Base-by-base conservation (phyloP, 2,329 filamentous ascomycete species). In the Ramichloridium luteum region DNA sequence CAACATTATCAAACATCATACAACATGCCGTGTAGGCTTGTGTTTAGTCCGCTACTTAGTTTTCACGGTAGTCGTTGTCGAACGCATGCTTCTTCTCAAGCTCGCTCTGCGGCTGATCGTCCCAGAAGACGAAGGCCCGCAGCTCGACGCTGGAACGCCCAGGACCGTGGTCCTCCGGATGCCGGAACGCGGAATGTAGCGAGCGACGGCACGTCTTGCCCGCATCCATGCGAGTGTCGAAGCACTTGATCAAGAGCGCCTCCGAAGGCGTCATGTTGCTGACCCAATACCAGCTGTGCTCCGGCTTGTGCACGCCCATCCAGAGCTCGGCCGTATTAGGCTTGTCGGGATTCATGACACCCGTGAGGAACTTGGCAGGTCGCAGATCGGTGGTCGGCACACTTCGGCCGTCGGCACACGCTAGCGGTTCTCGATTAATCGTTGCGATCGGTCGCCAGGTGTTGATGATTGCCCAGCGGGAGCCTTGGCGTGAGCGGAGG, bases 241-340 rank as follows among this genome's bases (percentile, higher is more conserved):
- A 76, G 44, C 69, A 74, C 50, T 76, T 77, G 52, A 77, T 71
- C 26, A 77, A 44, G 3, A 70, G 57, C 3, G 70, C 65, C 54
- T 77, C 62, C 3, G 66, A 57, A 4, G 31, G 34, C 4, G 31
- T 32, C 37, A 40, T 40, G 11, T 28, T 22, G 6, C 23, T 34
- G 1, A 26, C 25, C 27, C 37, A 40, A 23, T 37, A 37, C 35
- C 37, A 40, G 12, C 34, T 34, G 27, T 40, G 37, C 13, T 26
- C 25, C 13, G 38, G 32, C 8, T 29, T 35, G 26, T 34, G 16
- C 6, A 18, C 22, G 6, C 32, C 22, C n/a, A 25, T 35, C 34
- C 22, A 32, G 32, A 13, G 36, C 36, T 9, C 34, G 8, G 20
- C 8, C 8, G 8, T 8, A n/a, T n/a, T n/a, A n/a, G n/a, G n/a